Conservation (phyloP, 2,329 filamentous ascomycete species). For the Pestalotiopsis sp. region DNA sequence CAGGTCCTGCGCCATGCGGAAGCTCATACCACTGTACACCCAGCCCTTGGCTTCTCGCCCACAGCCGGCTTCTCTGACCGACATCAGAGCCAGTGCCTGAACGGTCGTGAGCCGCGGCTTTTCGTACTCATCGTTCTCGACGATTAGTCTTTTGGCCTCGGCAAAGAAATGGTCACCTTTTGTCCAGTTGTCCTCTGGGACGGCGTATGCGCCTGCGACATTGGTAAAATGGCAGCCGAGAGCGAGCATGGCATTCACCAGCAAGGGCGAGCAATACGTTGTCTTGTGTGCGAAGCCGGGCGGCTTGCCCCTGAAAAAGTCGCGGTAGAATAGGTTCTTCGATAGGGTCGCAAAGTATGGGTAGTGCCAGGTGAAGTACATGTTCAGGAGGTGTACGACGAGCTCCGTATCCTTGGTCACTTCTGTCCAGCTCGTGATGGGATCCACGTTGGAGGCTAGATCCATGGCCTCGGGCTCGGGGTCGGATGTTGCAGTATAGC, state of each 20-base stretch:
- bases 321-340: conserved; percentile 81
- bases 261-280: conserved; percentile 81
- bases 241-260: conserved; percentile 93
- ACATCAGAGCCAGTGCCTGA: conserved; percentile 93
- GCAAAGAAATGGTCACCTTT: conserved; percentile 96
- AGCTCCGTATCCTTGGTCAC: conserved; percentile 80
- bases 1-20: conserved; percentile 94
- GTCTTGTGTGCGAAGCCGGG: conserved; percentile 54
- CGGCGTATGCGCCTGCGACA: conserved; percentile 70
- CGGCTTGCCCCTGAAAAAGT: conserved; percentile 75
- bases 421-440: conserved; percentile 83
- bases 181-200: conserved; percentile 75
- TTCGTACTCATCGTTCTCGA: conserved; percentile 92
- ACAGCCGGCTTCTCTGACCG: conserved; percentile 92
- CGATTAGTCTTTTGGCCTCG: conserved; percentile 85
- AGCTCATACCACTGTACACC: conserved; percentile 98
- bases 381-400: conserved; percentile 85
- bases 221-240: conserved; percentile 93
- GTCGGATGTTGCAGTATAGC: conserved; percentile 45
- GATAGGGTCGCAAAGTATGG: conserved; percentile 92
- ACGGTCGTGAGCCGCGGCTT: conserved; percentile 87
- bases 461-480: conserved; percentile 48
- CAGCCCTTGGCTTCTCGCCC: conserved; percentile 93
- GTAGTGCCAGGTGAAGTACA: conserved; percentile 99
- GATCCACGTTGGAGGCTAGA: conserved; percentile 60